A percentile compares a stretch with the other conserved stretches of the same genome.
Evolutionary conservation across 108 stramenopile species (phyloP).

Genomic region (Cyclotella choctawhatcheeana): DNA sequence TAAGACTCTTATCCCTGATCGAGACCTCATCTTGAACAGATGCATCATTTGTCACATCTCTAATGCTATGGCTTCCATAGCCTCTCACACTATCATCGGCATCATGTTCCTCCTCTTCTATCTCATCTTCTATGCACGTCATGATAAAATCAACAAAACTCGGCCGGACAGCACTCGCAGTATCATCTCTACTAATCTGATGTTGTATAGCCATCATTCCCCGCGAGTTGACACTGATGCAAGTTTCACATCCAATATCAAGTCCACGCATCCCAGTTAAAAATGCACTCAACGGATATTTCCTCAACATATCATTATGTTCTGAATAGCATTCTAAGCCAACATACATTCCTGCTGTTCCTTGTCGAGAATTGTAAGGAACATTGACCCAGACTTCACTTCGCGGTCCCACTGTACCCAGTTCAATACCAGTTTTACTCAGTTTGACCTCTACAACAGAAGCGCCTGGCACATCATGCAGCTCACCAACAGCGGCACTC

Average conservation of each 20-base stretch:
- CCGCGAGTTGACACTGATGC: constrained; percentile 66
- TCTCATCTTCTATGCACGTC: constrained; percentile 57
- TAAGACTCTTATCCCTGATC: not conserved
- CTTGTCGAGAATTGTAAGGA: constrained; percentile 40
- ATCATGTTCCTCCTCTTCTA: constrained; percentile 39
- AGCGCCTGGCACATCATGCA: constrained; percentile 61
- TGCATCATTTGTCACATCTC: constrained; percentile 18
- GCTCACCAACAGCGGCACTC: constrained; percentile 53
- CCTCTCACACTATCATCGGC: not conserved
- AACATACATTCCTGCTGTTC: constrained; percentile 37
- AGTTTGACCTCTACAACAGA: constrained; percentile 45
- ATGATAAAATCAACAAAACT: constrained; percentile 77
- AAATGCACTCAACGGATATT: constrained; percentile 53
- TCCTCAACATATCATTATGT: constrained; percentile 10
- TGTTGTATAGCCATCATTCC: constrained; percentile 86
- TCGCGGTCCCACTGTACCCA: constrained; percentile 57
- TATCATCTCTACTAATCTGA: constrained; percentile 51
- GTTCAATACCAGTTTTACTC: constrained; percentile 50
- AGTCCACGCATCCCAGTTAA: constrained; percentile 64
- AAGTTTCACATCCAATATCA: constrained; percentile 71
- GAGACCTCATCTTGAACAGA: constrained; percentile 2
- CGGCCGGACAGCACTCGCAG: constrained; percentile 33
- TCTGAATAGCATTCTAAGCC: constrained; percentile 41
- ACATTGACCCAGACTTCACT: constrained; percentile 51
- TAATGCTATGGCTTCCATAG: not conserved